A percentile compares a stretch with the other conserved stretches of the same genome.
Conservation (phyloP, 805 yeast species). For the Pichia gijzeniarum region DNA sequence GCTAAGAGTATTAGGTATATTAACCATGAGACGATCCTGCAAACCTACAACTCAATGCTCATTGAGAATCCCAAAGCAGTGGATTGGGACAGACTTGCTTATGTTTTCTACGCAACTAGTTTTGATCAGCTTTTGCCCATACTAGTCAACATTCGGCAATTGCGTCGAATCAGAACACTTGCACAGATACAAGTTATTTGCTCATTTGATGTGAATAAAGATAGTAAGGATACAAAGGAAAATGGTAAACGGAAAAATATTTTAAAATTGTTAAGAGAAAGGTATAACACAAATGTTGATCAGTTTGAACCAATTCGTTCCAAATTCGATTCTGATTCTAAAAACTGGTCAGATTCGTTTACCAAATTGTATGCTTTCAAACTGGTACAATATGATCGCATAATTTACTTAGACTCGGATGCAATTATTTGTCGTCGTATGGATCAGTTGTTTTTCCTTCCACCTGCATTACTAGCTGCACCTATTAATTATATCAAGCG, state of each 20-base stretch:
- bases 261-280: background rate
- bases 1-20: constrained; percentile 16
- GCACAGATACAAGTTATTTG: constrained; percentile 45
- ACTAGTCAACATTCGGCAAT: constrained; percentile 38
- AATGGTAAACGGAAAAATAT: background rate
- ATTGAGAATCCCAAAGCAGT: constrained; percentile 16
- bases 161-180: constrained; percentile 31
- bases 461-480: constrained; percentile 40
- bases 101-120: constrained; percentile 56
- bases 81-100: constrained; percentile 44
- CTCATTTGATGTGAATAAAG: constrained; percentile 12
- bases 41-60: constrained; percentile 9
- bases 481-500: constrained; percentile 37
- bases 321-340: constrained; percentile 11
- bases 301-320: constrained; percentile 22
- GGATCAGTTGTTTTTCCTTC: constrained; percentile 48
- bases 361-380: constrained; percentile 51
- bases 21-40: constrained; percentile 16
- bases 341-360: constrained; percentile 45
- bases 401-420: constrained; percentile 57
- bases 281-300: constrained; percentile 25
- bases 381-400: constrained; percentile 41
- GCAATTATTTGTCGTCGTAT: constrained; percentile 35
- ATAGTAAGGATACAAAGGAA: background rate
- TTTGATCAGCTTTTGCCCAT: constrained; percentile 46